Evolutionary conservation across 345 rosid species (phyloP).

Genomic region (Dimocarpus longan): DNA sequence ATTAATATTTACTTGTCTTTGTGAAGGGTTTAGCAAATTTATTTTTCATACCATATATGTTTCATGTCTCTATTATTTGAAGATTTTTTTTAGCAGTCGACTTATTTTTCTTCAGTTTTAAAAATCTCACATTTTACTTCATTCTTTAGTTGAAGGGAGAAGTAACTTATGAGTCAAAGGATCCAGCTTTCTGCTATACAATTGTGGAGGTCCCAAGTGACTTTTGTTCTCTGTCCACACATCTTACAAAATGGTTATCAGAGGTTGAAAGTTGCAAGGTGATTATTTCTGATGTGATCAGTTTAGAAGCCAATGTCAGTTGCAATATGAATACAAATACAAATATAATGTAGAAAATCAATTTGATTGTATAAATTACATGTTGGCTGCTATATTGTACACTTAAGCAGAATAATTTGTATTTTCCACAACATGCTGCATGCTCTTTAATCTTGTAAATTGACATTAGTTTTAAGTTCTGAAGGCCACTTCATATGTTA

Average conservation of each 20-base stretch:
- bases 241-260: constrained; percentile 75
- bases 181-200: constrained; percentile 77
- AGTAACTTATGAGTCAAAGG: constrained; percentile 79
- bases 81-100: not conserved
- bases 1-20: not conserved
- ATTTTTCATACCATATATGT: not conserved
- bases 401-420: not conserved
- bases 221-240: constrained; percentile 59
- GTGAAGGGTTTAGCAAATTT: not conserved
- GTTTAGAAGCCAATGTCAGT: constrained; percentile 17
- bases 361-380: not conserved
- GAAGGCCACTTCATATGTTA: constrained; percentile 8
- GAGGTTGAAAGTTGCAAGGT: constrained; percentile 85
- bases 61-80: not conserved
- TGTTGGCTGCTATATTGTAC: not conserved
- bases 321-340: not conserved
- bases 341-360: not conserved
- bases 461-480: not conserved
- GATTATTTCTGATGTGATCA: constrained; percentile 24
- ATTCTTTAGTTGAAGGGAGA: constrained; percentile 70
- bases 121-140: constrained; percentile 17
- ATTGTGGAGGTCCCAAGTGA: constrained; percentile 59
- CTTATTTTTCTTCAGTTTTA: not conserved
- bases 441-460: not conserved
- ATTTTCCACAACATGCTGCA: not conserved